Evolutionary conservation across 768 basidiomycete species (phyloP).

Genomic region (Mycena galericulata): DNA sequence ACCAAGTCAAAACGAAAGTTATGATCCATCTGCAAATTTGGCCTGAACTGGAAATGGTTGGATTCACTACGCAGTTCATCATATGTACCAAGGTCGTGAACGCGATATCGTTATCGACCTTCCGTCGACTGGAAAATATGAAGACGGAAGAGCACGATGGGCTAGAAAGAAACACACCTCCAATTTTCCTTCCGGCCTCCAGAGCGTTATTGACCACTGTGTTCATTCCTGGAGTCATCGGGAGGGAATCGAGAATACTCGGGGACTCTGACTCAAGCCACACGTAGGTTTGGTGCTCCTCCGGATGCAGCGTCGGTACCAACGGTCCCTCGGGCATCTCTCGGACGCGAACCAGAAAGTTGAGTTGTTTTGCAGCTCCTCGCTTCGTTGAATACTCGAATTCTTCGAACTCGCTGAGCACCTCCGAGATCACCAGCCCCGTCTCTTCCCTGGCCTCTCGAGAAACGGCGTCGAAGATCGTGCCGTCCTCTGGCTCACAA

Average conservation of each 20-base stretch:
- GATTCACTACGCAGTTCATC: too few relatives aligned
- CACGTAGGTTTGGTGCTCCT: slow-evolving; percentile 9
- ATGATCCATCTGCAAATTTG: too few relatives aligned
- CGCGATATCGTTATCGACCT: too few relatives aligned
- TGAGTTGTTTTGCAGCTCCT: not conserved
- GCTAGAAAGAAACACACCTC: too few relatives aligned
- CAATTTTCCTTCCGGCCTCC: too few relatives aligned
- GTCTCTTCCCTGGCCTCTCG: slow-evolving; percentile 9
- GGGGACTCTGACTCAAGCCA: not conserved
- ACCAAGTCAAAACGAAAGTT: not conserved
- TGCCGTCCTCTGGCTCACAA: not conserved
- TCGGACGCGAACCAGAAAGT: slow-evolving; percentile 1
- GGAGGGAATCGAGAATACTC: not conserved
- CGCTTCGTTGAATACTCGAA: slow-evolving; percentile 1
- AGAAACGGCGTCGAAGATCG: not conserved
- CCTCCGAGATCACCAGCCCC: not conserved
- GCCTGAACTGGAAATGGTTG: too few relatives aligned
- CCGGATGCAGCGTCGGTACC: not conserved
- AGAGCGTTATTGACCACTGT: not conserved
- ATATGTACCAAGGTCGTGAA: too few relatives aligned
- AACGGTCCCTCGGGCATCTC: not conserved
- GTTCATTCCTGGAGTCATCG: not conserved
- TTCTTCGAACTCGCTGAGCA: not conserved
- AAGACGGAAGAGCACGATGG: too few relatives aligned
- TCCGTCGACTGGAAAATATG: too few relatives aligned